Evolutionary conservation across 2,329 filamentous ascomycete species (phyloP), one percentile per base, ranked within the genome.

Genomic region (Aspergillus clavatus): DNA sequence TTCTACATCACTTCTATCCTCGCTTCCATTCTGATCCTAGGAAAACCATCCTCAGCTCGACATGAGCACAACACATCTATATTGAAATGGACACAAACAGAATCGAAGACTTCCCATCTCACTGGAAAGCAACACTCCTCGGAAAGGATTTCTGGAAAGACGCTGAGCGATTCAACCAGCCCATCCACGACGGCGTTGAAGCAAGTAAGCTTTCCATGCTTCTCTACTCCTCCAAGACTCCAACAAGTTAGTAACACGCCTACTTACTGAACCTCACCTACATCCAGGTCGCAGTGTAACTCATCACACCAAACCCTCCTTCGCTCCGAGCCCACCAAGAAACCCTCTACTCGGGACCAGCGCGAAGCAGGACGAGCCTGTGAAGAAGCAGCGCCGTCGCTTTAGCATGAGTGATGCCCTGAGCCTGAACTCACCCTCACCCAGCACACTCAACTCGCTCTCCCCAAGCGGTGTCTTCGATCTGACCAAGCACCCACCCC

Each of bases 131-230:
- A 8, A 58, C 59, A 7, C 55, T 65, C 1, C 47, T 63, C 22
- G 62, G 61, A 12, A 39, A 45, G 18, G 53, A 48, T 2, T 64
- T 65, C 47, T 65, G 61, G 61, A 56, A 49, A 46, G 57, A 61
- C 28, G 53, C 55, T 18, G 57, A 59, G 11, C 28, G 43, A 3
- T 51, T 46, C 33, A 57, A 54, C 31, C 39, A 51, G 28, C 23
- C 45, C 19, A 45, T 47, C 23, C 39, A 55, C 23, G 47, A 54
- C 33, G 35, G 39, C 14, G 52, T 58, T 14, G 53, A 58, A 29
- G 46, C 45, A 7, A 42, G 53, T 49, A 23, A 53, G 50, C 3
- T n/a, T 39, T 26, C 14, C 19, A 8, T 38, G 10, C 21, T n/a
- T 21, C 14, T 2, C 31, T 5, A 6, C n/a, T n/a, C n/a, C n/a